These are phyloP conservation scores for Glycine tomentella DNA, from an alignment of 306 rosid species.

Conservation along the genomic window DNA sequence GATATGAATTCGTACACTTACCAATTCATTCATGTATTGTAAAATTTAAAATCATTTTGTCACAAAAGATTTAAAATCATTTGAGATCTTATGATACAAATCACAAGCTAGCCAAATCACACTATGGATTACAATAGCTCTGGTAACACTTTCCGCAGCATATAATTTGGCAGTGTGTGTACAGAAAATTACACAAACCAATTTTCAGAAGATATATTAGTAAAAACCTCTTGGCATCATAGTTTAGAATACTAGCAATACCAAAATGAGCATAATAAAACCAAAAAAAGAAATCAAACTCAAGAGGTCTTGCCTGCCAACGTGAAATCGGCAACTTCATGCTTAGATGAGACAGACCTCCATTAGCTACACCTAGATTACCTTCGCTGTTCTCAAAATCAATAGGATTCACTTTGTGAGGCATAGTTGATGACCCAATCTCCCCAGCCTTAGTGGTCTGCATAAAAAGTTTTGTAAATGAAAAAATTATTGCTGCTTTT, in stretches of 20 bases:
- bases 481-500: background rate
- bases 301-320: conserved; percentile 69
- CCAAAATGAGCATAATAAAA: conserved; percentile 1
- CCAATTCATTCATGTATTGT: background rate
- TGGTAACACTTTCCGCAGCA: conserved; percentile 8
- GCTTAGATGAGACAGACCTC: conserved; percentile 74
- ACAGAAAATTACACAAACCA: background rate
- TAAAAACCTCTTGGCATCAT: conserved; percentile 1
- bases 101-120: background rate
- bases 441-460: conserved; percentile 78
- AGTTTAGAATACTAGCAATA: conserved; percentile 31
- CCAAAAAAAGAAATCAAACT: conserved; percentile 24
- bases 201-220: conserved; percentile 23
- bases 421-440: conserved; percentile 94
- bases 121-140: background rate
- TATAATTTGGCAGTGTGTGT: background rate
- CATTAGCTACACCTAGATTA: conserved; percentile 86
- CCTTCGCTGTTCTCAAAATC: conserved; percentile 98
- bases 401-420: conserved; percentile 96
- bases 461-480: conserved; percentile 8
- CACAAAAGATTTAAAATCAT: background rate
- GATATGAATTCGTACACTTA: background rate
- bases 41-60: background rate
- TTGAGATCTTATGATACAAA: background rate
- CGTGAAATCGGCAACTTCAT: conserved; percentile 90